Percentiles rank a stretch among this genome's conserved stretches.
Conservation (phyloP, 1,284 basidiomycete species). For the Melampsora medusae region DNA sequence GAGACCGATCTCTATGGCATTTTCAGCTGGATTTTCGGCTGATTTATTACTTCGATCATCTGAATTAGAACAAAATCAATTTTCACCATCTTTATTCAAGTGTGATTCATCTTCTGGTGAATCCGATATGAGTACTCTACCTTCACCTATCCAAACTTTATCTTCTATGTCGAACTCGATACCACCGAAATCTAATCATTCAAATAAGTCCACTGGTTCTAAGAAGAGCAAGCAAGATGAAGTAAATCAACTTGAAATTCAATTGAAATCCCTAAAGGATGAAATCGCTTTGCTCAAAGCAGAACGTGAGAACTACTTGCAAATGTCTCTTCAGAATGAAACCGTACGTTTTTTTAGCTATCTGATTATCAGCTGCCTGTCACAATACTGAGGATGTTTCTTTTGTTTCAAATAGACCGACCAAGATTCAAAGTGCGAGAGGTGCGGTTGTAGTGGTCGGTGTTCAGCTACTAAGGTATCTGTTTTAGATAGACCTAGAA, state of each 20-base stretch:
- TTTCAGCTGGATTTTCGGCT: slow-evolving; percentile 4
- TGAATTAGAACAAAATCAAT: background rate
- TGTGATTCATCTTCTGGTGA: background rate
- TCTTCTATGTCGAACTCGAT: background rate
- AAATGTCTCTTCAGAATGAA: background rate
- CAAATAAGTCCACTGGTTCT: background rate
- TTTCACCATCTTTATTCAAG: background rate
- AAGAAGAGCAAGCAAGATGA: background rate
- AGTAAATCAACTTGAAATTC: background rate
- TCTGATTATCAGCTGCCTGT: background rate
- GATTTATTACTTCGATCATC: background rate
- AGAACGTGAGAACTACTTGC: background rate
- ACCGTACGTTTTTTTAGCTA: too few relatives aligned
- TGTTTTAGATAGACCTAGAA: background rate
- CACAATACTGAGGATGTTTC: background rate
- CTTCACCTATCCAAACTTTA: background rate
- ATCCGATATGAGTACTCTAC: background rate
- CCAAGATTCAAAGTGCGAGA: background rate
- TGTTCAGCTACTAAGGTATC: background rate
- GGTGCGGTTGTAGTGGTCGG: background rate
- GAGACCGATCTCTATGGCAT: slow-evolving; percentile 7
- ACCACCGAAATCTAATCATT: background rate
- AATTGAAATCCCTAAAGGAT: background rate
- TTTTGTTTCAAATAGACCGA: background rate
- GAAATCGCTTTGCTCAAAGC: background rate